Conservation (phyloP, 2,329 filamentous ascomycete species). For the Aspergillus novofumigatus region DNA sequence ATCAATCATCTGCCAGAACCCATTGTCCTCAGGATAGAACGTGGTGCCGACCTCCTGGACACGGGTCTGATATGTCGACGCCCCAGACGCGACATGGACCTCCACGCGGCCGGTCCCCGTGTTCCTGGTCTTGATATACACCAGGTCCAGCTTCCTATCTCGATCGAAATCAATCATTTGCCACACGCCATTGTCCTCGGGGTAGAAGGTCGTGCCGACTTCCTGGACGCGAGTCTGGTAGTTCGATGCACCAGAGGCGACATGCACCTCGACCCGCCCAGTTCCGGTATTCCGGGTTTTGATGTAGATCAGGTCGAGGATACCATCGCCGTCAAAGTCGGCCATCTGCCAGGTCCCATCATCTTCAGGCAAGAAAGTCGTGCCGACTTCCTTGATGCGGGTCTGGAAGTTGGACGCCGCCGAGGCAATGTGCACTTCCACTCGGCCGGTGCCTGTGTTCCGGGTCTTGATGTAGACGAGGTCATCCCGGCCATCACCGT, state of each 20-base stretch:
- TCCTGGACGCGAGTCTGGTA: slow-evolving; percentile 11
- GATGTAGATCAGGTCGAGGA: slow-evolving; percentile 12
- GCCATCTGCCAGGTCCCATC: slow-evolving; percentile 12
- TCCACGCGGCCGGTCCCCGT: slow-evolving; percentile 5
- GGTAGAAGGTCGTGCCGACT: slow-evolving; percentile 6
- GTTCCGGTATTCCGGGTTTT: slow-evolving; percentile 12
- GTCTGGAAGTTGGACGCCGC: slow-evolving; percentile 30
- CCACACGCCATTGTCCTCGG: slow-evolving; percentile 7
- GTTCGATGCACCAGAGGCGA: slow-evolving; percentile 12
- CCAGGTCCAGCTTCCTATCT: not conserved
- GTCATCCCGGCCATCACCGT: slow-evolving; percentile 10
- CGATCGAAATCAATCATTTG: not conserved
- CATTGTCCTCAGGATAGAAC: slow-evolving; percentile 23
- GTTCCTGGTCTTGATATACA: slow-evolving; percentile 6
- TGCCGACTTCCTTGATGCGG: slow-evolving; percentile 62
- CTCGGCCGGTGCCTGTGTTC: slow-evolving; percentile 10
- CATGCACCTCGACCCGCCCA: slow-evolving; percentile 10
- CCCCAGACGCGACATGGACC: slow-evolving; percentile 5
- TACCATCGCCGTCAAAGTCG: slow-evolving; percentile 11
- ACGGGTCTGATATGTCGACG: slow-evolving; percentile 35
- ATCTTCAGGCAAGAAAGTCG: slow-evolving; percentile 45
- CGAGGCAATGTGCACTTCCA: slow-evolving; percentile 14
- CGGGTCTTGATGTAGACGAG: slow-evolving; percentile 14
- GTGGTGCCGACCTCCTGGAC: slow-evolving; percentile 66
- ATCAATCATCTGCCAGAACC: slow-evolving; percentile 9